phyloP scores from a whole-genome alignment of 768 basidiomycete species.

The Kwoniella heveanensis region DNA sequence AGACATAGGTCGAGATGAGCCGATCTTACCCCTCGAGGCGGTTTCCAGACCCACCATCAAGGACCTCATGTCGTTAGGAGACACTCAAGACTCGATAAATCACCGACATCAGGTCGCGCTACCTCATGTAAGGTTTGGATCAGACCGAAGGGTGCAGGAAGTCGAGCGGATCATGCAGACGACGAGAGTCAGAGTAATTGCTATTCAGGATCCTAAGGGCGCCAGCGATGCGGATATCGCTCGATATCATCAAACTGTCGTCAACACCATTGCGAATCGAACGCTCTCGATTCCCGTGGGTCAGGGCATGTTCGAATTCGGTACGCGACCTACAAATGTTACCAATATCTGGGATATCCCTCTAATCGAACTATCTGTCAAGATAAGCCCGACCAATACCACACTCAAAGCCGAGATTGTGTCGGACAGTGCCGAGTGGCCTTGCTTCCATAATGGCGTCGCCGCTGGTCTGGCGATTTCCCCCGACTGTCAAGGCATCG shows the following conservation, averaged over 20 bases:
- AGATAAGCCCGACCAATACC: constrained; percentile 51
- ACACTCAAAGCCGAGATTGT: constrained; percentile 66
- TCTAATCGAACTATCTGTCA: constrained; percentile 54
- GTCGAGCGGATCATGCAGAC: constrained; percentile 89
- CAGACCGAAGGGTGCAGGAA: constrained; percentile 86
- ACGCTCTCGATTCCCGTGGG: constrained; percentile 90
- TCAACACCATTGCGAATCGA: constrained; percentile 76
- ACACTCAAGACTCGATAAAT: background rate
- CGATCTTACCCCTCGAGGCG: background rate
- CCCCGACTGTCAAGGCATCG: constrained; percentile 71
- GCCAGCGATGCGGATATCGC: constrained; percentile 84
- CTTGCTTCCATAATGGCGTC: constrained; percentile 97
- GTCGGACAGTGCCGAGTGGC: constrained; percentile 77
- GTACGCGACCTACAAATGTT: constrained; percentile 72
- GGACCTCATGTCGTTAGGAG: constrained; percentile 60
- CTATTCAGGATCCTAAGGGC: constrained; percentile 68
- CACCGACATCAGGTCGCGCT: constrained; percentile 56
- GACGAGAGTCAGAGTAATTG: constrained; percentile 68
- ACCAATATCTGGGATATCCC: constrained; percentile 50
- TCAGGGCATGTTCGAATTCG: constrained; percentile 87
- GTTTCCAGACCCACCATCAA: constrained; percentile 26
- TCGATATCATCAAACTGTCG: constrained; percentile 80
- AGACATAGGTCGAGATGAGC: constrained; percentile 2
- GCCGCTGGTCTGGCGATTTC: constrained; percentile 85
- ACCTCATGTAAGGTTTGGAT: constrained; percentile 81